Percentiles rank a stretch among this genome's conserved stretches.
phyloP scores from a whole-genome alignment of 2,329 filamentous ascomycete genomes.

The Dothideomycetidae sp. region DNA sequence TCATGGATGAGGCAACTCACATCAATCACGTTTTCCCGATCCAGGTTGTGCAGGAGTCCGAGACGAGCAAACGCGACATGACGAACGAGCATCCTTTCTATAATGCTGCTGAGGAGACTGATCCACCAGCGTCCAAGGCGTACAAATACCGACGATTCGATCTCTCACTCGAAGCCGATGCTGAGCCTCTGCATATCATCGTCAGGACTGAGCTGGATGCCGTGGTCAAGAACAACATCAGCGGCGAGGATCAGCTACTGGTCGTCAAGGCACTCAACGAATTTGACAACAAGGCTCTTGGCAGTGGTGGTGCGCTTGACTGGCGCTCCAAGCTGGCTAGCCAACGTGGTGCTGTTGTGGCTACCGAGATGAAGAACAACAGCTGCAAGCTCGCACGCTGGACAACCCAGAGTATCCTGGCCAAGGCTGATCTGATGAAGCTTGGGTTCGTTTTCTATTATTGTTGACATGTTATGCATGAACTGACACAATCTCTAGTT shows the following conservation, averaged over 20 bases:
- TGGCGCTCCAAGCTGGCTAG: constrained; percentile 91
- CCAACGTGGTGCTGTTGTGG: constrained; percentile 91
- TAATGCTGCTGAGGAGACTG: constrained; percentile 81
- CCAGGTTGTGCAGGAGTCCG: constrained; percentile 79
- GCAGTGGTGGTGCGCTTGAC: constrained; percentile 85
- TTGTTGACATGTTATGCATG: constrained; percentile 5
- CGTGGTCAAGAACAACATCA: constrained; percentile 82
- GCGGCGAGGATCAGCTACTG: constrained; percentile 79
- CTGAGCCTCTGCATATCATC: constrained; percentile 83
- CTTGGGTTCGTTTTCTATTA: constrained; percentile 70
- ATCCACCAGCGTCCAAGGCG: constrained; percentile 85
- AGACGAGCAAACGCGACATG: constrained; percentile 68
- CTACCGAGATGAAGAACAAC: constrained; percentile 99
- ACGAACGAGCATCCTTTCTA: constrained; percentile 91
- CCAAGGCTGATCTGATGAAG: constrained; percentile 97
- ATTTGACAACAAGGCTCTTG: constrained; percentile 96
- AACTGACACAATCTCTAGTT: constrained; percentile 39
- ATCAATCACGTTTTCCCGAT: constrained; percentile 99
- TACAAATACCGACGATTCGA: constrained; percentile 99
- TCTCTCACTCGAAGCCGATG: constrained; percentile 75
- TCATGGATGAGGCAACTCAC: constrained; percentile 94
- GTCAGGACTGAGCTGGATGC: constrained; percentile 94
- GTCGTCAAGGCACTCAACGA: constrained; percentile 96
- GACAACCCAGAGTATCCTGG: constrained; percentile 93
- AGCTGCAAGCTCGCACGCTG: constrained; percentile 95